Evolutionary conservation across 192 early-diverging fungal species (phyloP).

Genomic region (Pilobolus umbonatus): DNA sequence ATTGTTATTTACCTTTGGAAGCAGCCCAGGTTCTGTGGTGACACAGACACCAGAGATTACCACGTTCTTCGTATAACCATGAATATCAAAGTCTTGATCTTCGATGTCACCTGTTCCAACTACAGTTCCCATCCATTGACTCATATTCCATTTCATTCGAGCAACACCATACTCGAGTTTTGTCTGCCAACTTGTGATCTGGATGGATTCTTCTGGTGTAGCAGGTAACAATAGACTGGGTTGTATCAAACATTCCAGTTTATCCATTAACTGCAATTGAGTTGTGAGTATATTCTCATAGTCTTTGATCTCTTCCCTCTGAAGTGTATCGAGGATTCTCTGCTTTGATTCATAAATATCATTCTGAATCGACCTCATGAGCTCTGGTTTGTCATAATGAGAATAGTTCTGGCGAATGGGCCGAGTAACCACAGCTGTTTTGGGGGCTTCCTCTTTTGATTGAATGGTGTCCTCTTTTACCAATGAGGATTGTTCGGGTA

Average conservation of each 20-base stretch:
- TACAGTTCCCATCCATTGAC: constrained; percentile 3
- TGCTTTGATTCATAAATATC: background rate
- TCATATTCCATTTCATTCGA: constrained; percentile 7
- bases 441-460: background rate
- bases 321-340: background rate
- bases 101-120: background rate
- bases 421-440: background rate
- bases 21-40: constrained; percentile 10
- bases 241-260: background rate
- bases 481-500: background rate
- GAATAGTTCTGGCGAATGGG: background rate
- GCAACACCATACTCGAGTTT: background rate
- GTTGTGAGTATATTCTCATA: constrained; percentile 1
- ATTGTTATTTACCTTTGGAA: constrained; percentile 17
- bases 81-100: constrained; percentile 1
- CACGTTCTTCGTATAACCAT: background rate
- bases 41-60: constrained; percentile 9
- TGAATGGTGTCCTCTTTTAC: background rate
- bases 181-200: background rate
- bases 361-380: background rate
- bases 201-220: no score
- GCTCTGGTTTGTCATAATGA: background rate
- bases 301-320: background rate
- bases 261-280: constrained; percentile 1
- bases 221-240: no score